phyloP scores from a whole-genome alignment of 140 eudicot genomes.

The Erigeron philadelphicus region DNA sequence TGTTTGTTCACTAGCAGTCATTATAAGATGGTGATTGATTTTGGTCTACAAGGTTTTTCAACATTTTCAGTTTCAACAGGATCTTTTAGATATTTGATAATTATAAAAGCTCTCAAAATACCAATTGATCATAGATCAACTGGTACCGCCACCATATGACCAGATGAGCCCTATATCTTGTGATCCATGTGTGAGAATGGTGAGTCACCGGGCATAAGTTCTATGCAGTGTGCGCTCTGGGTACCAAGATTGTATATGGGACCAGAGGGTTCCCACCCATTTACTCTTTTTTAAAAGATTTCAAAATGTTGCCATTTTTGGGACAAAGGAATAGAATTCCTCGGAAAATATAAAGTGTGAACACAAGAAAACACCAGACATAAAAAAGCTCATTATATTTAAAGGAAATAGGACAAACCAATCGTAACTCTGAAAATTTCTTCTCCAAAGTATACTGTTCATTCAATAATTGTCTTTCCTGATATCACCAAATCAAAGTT shows the following conservation, averaged over 20 bases:
- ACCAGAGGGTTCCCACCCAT: too few relatives aligned
- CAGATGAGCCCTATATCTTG: too few relatives aligned
- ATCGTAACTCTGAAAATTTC: constrained; percentile 76
- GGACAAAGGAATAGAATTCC: neutral
- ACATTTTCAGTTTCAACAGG: neutral
- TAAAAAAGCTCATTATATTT: neutral
- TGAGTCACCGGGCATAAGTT: too few relatives aligned
- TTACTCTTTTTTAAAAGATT: neutral
- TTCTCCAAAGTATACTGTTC: constrained; percentile 80
- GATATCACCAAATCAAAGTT: constrained; percentile 22
- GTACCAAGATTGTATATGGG: too few relatives aligned
- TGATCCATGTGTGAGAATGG: too few relatives aligned
- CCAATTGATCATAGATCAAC: too few relatives aligned
- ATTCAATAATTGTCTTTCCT: constrained; percentile 79
- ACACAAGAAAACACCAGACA: neutral
- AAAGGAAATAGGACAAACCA: constrained; percentile 49
- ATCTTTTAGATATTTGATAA: neutral
- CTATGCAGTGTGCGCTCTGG: too few relatives aligned
- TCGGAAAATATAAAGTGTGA: neutral
- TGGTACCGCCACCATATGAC: too few relatives aligned
- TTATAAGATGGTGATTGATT: neutral
- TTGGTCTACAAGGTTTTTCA: constrained; percentile 11
- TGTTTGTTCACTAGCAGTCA: constrained; percentile 8
- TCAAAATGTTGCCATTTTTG: constrained; percentile 9
- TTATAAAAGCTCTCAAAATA: too few relatives aligned